phyloP scores from a whole-genome alignment of 805 yeast genomes.

The Nakazawaea ishiwadae region DNA sequence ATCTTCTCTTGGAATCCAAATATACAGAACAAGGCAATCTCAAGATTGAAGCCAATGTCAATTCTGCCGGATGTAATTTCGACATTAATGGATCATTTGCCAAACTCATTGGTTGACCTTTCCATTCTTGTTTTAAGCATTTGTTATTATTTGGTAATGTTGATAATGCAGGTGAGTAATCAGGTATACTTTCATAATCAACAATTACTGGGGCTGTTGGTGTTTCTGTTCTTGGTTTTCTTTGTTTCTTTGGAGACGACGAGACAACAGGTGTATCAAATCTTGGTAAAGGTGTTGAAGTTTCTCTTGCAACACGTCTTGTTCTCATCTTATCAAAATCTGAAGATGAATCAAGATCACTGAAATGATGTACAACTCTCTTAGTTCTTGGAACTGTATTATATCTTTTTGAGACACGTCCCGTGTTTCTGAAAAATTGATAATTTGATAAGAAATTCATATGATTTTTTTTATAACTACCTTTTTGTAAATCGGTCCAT shows the following conservation, averaged over 20 bases:
- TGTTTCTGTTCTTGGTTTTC: constrained; percentile 35
- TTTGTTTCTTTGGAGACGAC: constrained; percentile 30
- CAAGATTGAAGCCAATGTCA: constrained; percentile 77
- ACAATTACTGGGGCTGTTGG: constrained; percentile 44
- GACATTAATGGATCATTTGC: constrained; percentile 66
- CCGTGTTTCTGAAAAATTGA: constrained; percentile 19
- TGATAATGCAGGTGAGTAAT: constrained; percentile 68
- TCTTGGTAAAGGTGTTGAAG: constrained; percentile 22
- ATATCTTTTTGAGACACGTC: constrained; percentile 16
- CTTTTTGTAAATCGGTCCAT: constrained; percentile 37
- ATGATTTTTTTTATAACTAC: constrained; percentile 44
- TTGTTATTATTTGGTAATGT: constrained; percentile 67
- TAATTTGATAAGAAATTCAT: constrained; percentile 51
- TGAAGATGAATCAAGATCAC: constrained; percentile 30
- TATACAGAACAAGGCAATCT: constrained; percentile 86
- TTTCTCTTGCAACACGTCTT: constrained; percentile 46
- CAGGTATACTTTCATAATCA: constrained; percentile 71
- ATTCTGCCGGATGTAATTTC: constrained; percentile 88
- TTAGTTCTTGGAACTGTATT: constrained; percentile 24
- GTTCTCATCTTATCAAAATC: constrained; percentile 53
- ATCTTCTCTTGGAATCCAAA: constrained; percentile 72
- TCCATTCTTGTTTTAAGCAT: constrained; percentile 91
- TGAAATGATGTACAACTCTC: constrained; percentile 19
- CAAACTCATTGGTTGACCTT: constrained; percentile 95
- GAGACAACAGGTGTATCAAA: no score